These are phyloP conservation scores for Malus hybrid DNA, from an alignment of 331 rosid genomes.

Conservation along the genomic window DNA sequence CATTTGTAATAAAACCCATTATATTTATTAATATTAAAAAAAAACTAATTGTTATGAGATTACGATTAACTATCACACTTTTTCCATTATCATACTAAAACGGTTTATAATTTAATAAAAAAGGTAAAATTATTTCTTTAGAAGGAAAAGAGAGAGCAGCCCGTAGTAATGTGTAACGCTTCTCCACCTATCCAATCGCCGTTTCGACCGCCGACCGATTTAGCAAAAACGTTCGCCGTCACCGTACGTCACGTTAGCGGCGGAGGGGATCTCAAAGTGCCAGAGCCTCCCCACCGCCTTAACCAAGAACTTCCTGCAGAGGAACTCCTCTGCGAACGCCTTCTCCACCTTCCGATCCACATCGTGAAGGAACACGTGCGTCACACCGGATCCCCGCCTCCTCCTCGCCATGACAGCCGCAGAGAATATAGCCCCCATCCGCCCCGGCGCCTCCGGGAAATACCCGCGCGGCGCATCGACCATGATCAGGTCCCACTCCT, in stretches of 20 bases:
- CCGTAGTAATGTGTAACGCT: too few relatives aligned
- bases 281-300: conserved; percentile 64
- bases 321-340: conserved; percentile 62
- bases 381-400: conserved; percentile 53
- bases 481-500: conserved; percentile 91
- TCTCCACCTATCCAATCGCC: too few relatives aligned
- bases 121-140: not conserved
- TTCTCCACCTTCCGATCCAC: conserved; percentile 80
- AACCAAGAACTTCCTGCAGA: conserved; percentile 47
- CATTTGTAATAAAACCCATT: too few relatives aligned
- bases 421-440: conserved; percentile 85
- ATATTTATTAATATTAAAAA: too few relatives aligned
- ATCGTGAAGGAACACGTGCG: conserved; percentile 82
- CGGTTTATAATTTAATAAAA: not conserved
- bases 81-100: not conserved
- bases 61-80: not conserved
- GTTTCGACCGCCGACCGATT: not conserved
- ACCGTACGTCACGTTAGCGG: conserved; percentile 1
- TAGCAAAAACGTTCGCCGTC: conserved; percentile 33
- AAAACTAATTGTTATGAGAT: too few relatives aligned
- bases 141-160: not conserved
- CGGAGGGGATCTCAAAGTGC: conserved; percentile 69
- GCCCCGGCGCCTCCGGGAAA: conserved; percentile 74
- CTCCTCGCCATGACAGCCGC: conserved; percentile 82
- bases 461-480: conserved; percentile 84